phyloP scores from a whole-genome alignment of 768 basidiomycete genomes.

The Suillus paluster region DNA sequence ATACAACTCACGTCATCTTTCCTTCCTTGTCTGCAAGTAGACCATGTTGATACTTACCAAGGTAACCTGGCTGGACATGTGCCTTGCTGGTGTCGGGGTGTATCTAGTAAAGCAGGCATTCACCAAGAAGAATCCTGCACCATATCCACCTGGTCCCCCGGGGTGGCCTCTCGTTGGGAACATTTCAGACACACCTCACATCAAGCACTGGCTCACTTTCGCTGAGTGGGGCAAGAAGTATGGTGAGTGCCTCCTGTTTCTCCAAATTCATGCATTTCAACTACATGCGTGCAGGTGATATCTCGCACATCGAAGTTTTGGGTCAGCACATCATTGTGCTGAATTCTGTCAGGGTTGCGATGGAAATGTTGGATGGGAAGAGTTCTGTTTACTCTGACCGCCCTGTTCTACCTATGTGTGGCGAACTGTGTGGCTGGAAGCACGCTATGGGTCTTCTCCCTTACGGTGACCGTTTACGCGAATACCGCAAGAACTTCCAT shows the following conservation, averaged over 20 bases:
- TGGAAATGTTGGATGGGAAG: conserved; percentile 68
- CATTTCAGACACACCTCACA: conserved; percentile 50
- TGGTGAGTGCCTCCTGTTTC: conserved; percentile 30
- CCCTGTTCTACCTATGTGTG: conserved; percentile 49
- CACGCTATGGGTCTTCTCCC: conserved; percentile 40
- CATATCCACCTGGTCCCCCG: conserved; percentile 51
- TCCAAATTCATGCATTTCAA: not conserved
- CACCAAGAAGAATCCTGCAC: conserved; percentile 23
- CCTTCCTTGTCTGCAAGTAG: not conserved
- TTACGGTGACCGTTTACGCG: conserved; percentile 45
- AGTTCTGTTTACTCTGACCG: conserved; percentile 69
- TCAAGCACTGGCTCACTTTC: conserved; percentile 51
- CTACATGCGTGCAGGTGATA: conserved; percentile 49
- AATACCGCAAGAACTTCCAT: conserved; percentile 45
- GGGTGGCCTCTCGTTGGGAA: conserved; percentile 51
- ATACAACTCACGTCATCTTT: not conserved
- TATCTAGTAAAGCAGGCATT: conserved; percentile 31
- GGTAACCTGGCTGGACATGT: conserved; percentile 35
- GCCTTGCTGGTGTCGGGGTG: conserved; percentile 32
- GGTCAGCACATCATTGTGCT: conserved; percentile 62
- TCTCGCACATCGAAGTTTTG: conserved; percentile 60
- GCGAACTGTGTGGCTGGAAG: conserved; percentile 37
- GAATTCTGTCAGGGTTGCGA: conserved; percentile 52
- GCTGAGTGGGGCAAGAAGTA: conserved; percentile 49
- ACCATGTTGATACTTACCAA: conserved; percentile 28